These are phyloP conservation scores for Mycena pura DNA, from an alignment of 768 basidiomycete genomes.

Conservation along the genomic window DNA sequence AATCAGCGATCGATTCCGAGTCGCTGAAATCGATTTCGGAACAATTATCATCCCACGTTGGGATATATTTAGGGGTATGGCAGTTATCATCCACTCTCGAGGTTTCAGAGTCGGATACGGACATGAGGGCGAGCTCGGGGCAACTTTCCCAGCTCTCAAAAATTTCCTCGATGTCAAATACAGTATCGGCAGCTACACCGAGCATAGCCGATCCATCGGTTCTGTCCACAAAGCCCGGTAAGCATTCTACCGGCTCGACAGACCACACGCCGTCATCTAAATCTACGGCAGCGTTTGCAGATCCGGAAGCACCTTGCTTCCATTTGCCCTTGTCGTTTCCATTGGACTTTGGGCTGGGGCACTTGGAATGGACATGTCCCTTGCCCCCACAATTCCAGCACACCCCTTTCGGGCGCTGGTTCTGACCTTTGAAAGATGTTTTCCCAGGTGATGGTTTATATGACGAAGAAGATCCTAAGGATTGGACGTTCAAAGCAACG, in stretches of 20 bases:
- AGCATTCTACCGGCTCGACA: not conserved
- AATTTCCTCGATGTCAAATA: not conserved
- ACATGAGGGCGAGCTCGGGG: conserved; percentile 2
- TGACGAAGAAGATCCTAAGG: not conserved
- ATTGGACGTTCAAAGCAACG: not conserved
- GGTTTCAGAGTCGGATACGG: too few species aligned
- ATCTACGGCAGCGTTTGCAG: conserved; percentile 21
- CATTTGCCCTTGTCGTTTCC: too few species aligned
- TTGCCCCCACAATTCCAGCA: conserved; percentile 39
- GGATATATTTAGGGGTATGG: too few species aligned
- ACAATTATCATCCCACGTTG: too few species aligned
- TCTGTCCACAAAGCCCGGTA: not conserved
- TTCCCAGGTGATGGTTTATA: not conserved
- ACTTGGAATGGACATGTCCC: conserved; percentile 34
- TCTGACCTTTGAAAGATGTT: too few species aligned
- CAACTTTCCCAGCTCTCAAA: not conserved
- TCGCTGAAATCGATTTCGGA: not conserved
- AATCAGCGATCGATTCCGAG: not conserved
- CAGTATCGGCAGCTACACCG: not conserved
- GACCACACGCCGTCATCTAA: conserved; percentile 24
- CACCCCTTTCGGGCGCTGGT: conserved; percentile 11
- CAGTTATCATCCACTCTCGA: too few species aligned
- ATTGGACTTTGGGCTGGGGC: conserved; percentile 26
- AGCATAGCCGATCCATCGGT: too few species aligned
- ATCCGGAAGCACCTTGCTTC: too few species aligned